Percentiles rank a stretch among this genome's conserved stretches.
Conservation (phyloP, 306 rosid genomes). For the Ziziphus jujuba region DNA sequence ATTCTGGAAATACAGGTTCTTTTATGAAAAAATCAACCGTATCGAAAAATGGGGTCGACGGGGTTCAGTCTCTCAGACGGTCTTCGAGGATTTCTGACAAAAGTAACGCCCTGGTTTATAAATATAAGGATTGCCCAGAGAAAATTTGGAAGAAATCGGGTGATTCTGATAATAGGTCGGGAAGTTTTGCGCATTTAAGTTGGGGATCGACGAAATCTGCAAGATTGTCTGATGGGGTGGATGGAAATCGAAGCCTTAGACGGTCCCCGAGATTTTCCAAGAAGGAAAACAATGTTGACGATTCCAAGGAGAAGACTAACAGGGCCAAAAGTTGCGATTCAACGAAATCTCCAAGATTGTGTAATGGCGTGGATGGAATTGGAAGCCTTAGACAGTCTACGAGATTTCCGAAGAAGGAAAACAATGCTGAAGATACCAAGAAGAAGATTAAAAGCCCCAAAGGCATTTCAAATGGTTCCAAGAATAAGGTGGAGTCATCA, state of each 20-base stretch:
- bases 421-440: not conserved
- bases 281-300: conserved; percentile 4
- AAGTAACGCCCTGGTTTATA: not conserved
- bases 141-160: conserved; percentile 22
- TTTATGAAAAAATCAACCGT: conserved; percentile 32
- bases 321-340: conserved; percentile 1
- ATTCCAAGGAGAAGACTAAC: not conserved
- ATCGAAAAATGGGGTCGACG: conserved; percentile 25
- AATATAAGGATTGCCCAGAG: not conserved
- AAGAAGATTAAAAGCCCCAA: not conserved
- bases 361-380: conserved; percentile 8
- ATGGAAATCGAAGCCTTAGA: conserved; percentile 21
- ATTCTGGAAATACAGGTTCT: not conserved
- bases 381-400: conserved; percentile 29
- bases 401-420: conserved; percentile 16
- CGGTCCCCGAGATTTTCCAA: conserved; percentile 26
- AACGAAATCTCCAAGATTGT: conserved; percentile 14
- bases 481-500: conserved; percentile 5
- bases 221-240: conserved; percentile 9
- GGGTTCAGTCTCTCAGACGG: conserved; percentile 32
- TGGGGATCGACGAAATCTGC: conserved; percentile 15
- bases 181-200: conserved; percentile 10
- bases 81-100: conserved; percentile 42
- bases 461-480: not conserved
- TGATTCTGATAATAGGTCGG: not conserved